phyloP scores from a whole-genome alignment of 2,329 filamentous ascomycete species.

The Trichoderma breve region DNA sequence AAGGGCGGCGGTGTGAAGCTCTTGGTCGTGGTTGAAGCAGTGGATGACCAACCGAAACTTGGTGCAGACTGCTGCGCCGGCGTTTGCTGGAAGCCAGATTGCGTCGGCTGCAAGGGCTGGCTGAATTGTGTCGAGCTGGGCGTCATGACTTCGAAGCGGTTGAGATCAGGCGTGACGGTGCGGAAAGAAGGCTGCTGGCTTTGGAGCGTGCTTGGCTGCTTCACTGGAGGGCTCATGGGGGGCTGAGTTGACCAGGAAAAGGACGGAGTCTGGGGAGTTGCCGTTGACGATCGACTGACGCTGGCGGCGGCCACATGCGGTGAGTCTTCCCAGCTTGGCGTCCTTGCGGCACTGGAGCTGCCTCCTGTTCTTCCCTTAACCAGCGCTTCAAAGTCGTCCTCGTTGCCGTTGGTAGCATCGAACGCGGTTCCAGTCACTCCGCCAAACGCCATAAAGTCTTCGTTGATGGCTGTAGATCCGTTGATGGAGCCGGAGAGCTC shows the following conservation, averaged over 20 bases:
- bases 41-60: slow-evolving; percentile 52
- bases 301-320: slow-evolving; percentile 30
- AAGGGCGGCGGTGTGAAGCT: slow-evolving; percentile 27
- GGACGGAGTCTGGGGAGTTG: slow-evolving; percentile 45
- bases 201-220: slow-evolving; percentile 36
- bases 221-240: slow-evolving; percentile 35
- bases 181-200: slow-evolving; percentile 47
- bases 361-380: slow-evolving; percentile 65
- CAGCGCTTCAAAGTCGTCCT: slow-evolving; percentile 82
- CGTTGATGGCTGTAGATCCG: slow-evolving; percentile 47
- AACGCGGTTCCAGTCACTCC: slow-evolving; percentile 61
- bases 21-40: slow-evolving; percentile 30
- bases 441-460: slow-evolving; percentile 71
- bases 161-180: slow-evolving; percentile 59
- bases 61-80: slow-evolving; percentile 31
- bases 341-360: slow-evolving; percentile 40
- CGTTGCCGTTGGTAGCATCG: slow-evolving; percentile 50
- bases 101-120: slow-evolving; percentile 53
- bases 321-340: slow-evolving; percentile 50
- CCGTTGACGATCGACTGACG: slow-evolving; percentile 32
- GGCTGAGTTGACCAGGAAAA: slow-evolving; percentile 66
- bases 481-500: slow-evolving; percentile 67
- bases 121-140: slow-evolving; percentile 63
- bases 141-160: slow-evolving; percentile 53
- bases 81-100: slow-evolving; percentile 31